A percentile compares a stretch with the other conserved stretches of the same genome.
These are phyloP conservation scores for Penicillium paxilli DNA, from an alignment of 495 filamentous ascomycete genomes.

Conservation along the genomic window DNA sequence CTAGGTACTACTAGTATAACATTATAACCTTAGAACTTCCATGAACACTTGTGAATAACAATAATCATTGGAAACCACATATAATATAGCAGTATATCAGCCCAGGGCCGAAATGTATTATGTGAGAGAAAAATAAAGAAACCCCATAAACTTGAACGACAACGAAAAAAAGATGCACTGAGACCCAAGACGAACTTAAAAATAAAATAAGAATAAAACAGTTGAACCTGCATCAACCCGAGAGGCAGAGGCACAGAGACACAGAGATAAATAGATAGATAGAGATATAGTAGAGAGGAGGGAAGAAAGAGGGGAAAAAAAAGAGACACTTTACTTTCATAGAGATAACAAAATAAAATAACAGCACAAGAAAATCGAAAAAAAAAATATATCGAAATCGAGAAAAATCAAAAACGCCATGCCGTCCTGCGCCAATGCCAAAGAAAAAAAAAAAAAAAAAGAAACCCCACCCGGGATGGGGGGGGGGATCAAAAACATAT, in stretches of 20 bases:
- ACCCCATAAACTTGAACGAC: too few species aligned
- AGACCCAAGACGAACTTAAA: too few species aligned
- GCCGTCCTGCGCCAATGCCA: conserved; percentile 28
- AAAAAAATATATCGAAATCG: neutral
- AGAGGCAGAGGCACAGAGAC: neutral
- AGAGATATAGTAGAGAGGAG: neutral
- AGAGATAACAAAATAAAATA: conserved; percentile 7
- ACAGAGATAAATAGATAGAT: neutral
- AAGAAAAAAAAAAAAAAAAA: conserved; percentile 12
- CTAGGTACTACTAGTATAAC: too few species aligned
- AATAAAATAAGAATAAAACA: neutral
- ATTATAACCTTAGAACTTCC: too few species aligned
- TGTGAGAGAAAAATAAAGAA: conserved; percentile 6
- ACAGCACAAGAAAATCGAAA: conserved; percentile 1
- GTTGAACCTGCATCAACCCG: too few species aligned
- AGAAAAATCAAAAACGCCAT: conserved; percentile 26
- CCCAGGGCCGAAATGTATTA: conserved; percentile 19
- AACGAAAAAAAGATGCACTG: too few species aligned
- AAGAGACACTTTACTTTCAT: too few species aligned
- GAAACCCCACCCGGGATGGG: neutral
- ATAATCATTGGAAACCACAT: neutral
- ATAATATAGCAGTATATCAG: neutral
- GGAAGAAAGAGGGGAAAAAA: neutral
- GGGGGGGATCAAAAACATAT: neutral
- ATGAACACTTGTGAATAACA: too few species aligned